These are phyloP conservation scores for Willaertia magna DNA, from an alignment of 208 protist species.

Conservation along the genomic window DNA sequence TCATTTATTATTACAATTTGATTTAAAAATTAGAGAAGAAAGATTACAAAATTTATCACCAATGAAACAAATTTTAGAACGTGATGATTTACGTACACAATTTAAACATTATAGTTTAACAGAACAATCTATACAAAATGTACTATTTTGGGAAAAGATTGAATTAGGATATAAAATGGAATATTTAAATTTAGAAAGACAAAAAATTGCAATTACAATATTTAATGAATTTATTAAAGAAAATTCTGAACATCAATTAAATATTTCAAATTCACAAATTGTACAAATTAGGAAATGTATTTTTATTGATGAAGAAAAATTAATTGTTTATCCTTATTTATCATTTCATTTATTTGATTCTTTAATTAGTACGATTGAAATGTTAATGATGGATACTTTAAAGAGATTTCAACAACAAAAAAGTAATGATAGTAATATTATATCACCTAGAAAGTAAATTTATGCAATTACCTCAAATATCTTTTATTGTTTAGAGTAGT, in stretches of 20 bases:
- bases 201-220: neutral
- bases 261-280: neutral
- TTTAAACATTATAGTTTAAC: neutral
- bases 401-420: neutral
- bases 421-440: too few species aligned
- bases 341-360: neutral
- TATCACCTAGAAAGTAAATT: too few species aligned
- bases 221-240: neutral
- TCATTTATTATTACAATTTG: neutral
- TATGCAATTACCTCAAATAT: too few species aligned
- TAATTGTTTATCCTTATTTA: neutral
- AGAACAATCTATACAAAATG: neutral
- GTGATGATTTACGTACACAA: neutral
- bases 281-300: neutral
- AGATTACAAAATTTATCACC: neutral
- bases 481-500: conserved; percentile 40
- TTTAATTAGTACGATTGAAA: neutral
- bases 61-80: neutral
- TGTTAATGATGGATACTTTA: neutral
- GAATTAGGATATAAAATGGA: neutral
- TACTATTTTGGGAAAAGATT: neutral
- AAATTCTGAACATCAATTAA: neutral
- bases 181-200: neutral
- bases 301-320: neutral
- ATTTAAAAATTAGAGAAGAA: neutral